Percentiles rank a stretch among this genome's conserved stretches.
phyloP scores from a whole-genome alignment of 2,329 filamentous ascomycete genomes.

The Beauveria brongniartii region DNA sequence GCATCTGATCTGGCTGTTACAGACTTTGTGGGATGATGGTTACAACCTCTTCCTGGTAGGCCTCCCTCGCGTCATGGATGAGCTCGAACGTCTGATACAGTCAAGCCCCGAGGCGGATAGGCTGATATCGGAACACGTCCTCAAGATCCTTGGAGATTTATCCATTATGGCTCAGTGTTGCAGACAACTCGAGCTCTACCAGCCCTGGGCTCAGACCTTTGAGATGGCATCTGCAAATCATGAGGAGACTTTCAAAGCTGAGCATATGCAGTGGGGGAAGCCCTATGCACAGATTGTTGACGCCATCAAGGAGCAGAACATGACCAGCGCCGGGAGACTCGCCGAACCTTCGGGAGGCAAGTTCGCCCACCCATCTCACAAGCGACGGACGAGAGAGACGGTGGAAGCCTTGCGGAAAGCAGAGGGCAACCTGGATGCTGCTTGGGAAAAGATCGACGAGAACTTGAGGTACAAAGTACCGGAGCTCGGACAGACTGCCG shows the following conservation, averaged over 20 bases:
- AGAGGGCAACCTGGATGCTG: slow-evolving; percentile 38
- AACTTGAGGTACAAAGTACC: not conserved
- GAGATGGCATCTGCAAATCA: slow-evolving; percentile 21
- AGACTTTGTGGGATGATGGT: slow-evolving; percentile 29
- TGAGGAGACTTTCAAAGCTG: slow-evolving; percentile 2
- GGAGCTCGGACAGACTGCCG: slow-evolving; percentile 19
- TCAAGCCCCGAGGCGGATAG: slow-evolving; percentile 26
- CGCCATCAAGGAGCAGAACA: slow-evolving; percentile 14
- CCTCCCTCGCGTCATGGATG: slow-evolving; percentile 34
- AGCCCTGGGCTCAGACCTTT: slow-evolving; percentile 39
- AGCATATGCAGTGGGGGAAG: slow-evolving; percentile 16
- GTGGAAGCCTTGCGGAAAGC: slow-evolving; percentile 35
- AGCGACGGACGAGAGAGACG: slow-evolving; percentile 37
- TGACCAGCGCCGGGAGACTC: slow-evolving; percentile 14
- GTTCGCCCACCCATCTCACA: slow-evolving; percentile 37
- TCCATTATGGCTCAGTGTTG: slow-evolving; percentile 36
- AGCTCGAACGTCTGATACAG: slow-evolving; percentile 37
- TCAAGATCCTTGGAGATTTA: slow-evolving; percentile 32
- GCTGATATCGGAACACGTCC: slow-evolving; percentile 30
- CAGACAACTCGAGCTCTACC: slow-evolving; percentile 36
- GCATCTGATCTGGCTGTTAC: slow-evolving; percentile 29
- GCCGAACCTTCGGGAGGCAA: slow-evolving; percentile 27
- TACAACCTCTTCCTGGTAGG: slow-evolving; percentile 23
- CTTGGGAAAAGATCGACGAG: slow-evolving; percentile 33
- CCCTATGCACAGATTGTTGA: slow-evolving; percentile 13